Conservation (phyloP, 106 monocot species). For the Dioscorea zingiberensis region DNA sequence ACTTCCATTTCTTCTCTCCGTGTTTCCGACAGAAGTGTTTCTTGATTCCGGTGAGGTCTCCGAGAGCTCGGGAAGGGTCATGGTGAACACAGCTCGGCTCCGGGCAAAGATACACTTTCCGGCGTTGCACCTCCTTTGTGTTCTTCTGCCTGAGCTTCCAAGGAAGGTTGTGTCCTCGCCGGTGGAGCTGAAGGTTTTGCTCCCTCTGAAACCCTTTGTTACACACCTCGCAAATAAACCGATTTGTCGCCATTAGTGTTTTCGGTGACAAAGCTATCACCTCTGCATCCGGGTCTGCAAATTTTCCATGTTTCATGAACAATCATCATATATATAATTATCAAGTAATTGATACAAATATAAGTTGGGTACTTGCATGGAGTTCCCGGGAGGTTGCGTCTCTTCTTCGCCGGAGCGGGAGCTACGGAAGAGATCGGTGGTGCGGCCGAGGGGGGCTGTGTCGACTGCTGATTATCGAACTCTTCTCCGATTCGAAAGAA, state of each 20-base stretch:
- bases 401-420: conserved; percentile 33
- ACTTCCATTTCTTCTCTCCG: conserved; percentile 48
- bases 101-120: conserved; percentile 34
- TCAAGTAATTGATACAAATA: not conserved
- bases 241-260: conserved; percentile 18
- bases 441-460: conserved; percentile 6
- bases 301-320: not conserved
- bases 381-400: conserved; percentile 55
- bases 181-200: conserved; percentile 11
- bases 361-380: conserved; percentile 41
- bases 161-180: conserved; percentile 11
- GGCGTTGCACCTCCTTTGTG: conserved; percentile 8
- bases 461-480: conserved; percentile 29
- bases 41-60: conserved; percentile 48
- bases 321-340: too few species aligned
- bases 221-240: conserved; percentile 15
- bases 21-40: conserved; percentile 43
- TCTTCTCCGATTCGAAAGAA: conserved; percentile 52
- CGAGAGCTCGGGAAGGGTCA: conserved; percentile 34
- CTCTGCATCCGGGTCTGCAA: conserved; percentile 12
- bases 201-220: conserved; percentile 11
- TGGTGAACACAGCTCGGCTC: conserved; percentile 48
- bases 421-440: conserved; percentile 16
- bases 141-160: conserved; percentile 19
- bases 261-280: conserved; percentile 12